Evolutionary conservation across 805 yeast genomes (phyloP), one percentile per base, ranked within the genome.

Genomic region (Yamadazyma olivae): DNA sequence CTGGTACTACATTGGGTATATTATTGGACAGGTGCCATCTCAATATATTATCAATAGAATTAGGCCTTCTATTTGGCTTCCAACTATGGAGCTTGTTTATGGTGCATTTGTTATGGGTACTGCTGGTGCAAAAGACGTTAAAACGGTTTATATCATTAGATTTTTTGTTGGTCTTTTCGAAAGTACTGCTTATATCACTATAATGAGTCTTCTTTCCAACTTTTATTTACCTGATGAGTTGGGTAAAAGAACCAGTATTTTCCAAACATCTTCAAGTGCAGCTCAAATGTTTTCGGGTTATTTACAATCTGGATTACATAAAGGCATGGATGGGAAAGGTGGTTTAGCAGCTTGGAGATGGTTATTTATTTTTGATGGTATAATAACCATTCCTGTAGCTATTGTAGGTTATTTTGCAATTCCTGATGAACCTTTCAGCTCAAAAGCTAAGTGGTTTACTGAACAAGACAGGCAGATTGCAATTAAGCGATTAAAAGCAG

Each of bases 1-100:
- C 0, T 68, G 74, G 34, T 79, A 77, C 54, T 76, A 73, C 16
- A 68, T 76, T 6, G 89, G 88, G 3, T 77, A 78, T 50, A 71
- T 75, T 20, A 62, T 81, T 14, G 79, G 79, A 6, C 73, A 78
- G 67, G 55, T 81, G 24, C 89, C 89, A 6, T 18, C 45, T n/a
- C 35, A 30, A 12, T 43, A 31, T 14, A 31, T 34, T 18, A 39
- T 40, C 13, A 45, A 35, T 42, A 59, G 49, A 48, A 24, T 53
- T 31, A 59, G 54, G 55, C 69, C 22, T 41, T 64, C 33, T 36
- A 49, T 27, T 32, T 60, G 45, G 43, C 44, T 67, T 12, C 70
- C 71, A 0, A 23, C 49, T 7, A 45, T 57, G 26, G 69, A 64
- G 30, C 34, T 57, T 5, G 31, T 54, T 4, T 67, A 68, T 67